Conservation (phyloP, 1,139 yeast genomes). For the Sugiyamaella paludigena region DNA sequence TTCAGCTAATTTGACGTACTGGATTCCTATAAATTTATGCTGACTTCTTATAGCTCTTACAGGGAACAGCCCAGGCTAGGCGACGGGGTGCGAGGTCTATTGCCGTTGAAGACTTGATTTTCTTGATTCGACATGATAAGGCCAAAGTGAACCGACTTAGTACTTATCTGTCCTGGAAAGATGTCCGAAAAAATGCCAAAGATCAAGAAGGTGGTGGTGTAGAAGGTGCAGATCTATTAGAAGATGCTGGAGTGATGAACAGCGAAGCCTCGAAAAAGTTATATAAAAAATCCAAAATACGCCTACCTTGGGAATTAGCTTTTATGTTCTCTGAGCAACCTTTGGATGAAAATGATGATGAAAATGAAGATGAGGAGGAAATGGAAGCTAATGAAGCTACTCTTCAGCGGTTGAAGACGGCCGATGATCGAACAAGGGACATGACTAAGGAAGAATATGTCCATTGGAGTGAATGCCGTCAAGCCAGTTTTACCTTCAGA, state of each 20-base stretch:
- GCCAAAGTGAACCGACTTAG: conserved; percentile 91
- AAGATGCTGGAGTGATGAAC: conserved; percentile 42
- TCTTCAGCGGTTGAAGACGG: conserved; percentile 79
- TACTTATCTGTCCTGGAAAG: conserved; percentile 95
- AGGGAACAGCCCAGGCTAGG: conserved; percentile 75
- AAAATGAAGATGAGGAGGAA: conserved; percentile 76
- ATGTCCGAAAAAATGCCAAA: conserved; percentile 92
- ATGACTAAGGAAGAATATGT: conserved; percentile 98
- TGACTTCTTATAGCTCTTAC: conserved; percentile 44
- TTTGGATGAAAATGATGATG: conserved; percentile 70
- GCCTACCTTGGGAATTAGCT: conserved; percentile 93
- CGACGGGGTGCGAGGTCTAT: conserved; percentile 80
- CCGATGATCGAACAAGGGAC: conserved; percentile 87
- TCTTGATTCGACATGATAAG: conserved; percentile 85
- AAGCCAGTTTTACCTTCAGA: conserved; percentile 92
- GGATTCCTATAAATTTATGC: neutral
- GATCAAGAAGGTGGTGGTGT: conserved; percentile 91
- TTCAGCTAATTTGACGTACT: no score
- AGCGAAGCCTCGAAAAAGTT: conserved; percentile 54
- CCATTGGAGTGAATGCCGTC: conserved; percentile 98
- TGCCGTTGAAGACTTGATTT: conserved; percentile 89
- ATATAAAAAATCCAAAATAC: conserved; percentile 72
- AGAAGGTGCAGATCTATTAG: conserved; percentile 52
- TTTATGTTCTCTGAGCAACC: conserved; percentile 93
- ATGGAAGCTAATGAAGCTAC: conserved; percentile 89